phyloP scores from a whole-genome alignment of 768 basidiomycete genomes.

The Fistulinella prunicolor region DNA sequence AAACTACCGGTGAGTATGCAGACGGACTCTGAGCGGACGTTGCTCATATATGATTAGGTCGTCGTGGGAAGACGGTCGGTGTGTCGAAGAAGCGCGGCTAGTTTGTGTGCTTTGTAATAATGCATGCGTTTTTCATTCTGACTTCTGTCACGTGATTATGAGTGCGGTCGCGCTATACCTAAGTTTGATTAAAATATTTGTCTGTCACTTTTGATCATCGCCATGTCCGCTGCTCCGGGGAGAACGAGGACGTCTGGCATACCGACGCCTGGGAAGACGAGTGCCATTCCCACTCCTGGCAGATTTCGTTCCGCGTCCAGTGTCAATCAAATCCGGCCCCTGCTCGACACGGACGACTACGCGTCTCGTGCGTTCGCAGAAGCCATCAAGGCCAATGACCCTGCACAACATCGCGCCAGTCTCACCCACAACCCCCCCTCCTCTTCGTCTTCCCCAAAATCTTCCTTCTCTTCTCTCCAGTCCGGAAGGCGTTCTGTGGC shows the following conservation, averaged over 20 bases:
- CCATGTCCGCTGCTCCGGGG: constrained; percentile 45
- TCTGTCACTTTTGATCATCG: constrained; percentile 2
- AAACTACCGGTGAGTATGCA: constrained; percentile 78
- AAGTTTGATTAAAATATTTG: background rate
- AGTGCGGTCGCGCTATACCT: too few relatives aligned
- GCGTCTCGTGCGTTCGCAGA: constrained; percentile 74
- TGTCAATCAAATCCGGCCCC: constrained; percentile 33
- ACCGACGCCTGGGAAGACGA: constrained; percentile 45
- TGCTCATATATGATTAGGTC: constrained; percentile 48
- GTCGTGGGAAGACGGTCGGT: constrained; percentile 95
- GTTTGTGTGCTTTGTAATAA: constrained; percentile 11
- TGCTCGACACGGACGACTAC: constrained; percentile 46
- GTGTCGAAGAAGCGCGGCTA: constrained; percentile 87
- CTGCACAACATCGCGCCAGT: constrained; percentile 60
- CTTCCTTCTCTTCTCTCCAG: constrained; percentile 38
- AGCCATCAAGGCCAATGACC: constrained; percentile 79
- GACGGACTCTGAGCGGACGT: background rate
- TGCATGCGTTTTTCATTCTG: background rate
- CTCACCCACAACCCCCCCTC: constrained; percentile 39
- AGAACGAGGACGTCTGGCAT: constrained; percentile 42
- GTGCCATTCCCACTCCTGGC: constrained; percentile 67
- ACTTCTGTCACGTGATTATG: constrained; percentile 25
- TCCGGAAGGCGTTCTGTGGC: constrained; percentile 45
- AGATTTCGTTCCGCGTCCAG: constrained; percentile 66
- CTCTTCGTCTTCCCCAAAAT: constrained; percentile 46